Evolutionary conservation across 352 stramenopile species (phyloP), one percentile per base, ranked within the genome.

Genomic region (Phytophthora ohioensis): DNA sequence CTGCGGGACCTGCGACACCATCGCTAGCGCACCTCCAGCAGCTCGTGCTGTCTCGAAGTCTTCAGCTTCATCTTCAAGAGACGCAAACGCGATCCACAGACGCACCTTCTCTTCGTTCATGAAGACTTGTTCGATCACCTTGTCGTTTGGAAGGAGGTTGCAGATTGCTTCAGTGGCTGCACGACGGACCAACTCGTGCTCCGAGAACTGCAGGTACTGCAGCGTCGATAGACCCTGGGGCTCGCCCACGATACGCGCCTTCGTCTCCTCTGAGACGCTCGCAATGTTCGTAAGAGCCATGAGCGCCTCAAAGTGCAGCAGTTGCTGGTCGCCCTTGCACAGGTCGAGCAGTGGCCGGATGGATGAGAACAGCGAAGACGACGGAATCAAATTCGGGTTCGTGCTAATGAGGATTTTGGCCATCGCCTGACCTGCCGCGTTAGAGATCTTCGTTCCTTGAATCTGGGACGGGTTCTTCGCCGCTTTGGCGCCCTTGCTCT

Each of bases 271-370:
- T 31, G 91, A 97, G 17, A 97, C 90, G 17, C 88, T 96, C 38
- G 92, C 95, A 12, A 99, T 91, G 69, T 99, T 99, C 1, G 97
- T 99, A 8, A 99, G 81, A 15, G 97, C 93, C 82, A 99, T 90
- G n/a, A 99, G 81, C 21, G 95, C 94, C 75, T 99, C 89, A 30
- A 97, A 97, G 69, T 96, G 85, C 36, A 95, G 65, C 53, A 97
- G 59, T 56, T 95, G 87, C 61, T 95, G 96, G 54, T 99, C 98
- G 12, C 98, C 91, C 69, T 98, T 97, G 60, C 97, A 97, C 57
- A 99, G 64, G 66, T 98, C 88, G 10, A 99, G 81, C 45, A 99
- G 82, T 30, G 89, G 86, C n/a, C 81, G 73, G 39, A 95, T 90
- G 0, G 78, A 89, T 58, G 87, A 96, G 36, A 97, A 85, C 1